Base-by-base conservation (phyloP, 179 eudicot genomes). In the Beta corolliflora region DNA sequence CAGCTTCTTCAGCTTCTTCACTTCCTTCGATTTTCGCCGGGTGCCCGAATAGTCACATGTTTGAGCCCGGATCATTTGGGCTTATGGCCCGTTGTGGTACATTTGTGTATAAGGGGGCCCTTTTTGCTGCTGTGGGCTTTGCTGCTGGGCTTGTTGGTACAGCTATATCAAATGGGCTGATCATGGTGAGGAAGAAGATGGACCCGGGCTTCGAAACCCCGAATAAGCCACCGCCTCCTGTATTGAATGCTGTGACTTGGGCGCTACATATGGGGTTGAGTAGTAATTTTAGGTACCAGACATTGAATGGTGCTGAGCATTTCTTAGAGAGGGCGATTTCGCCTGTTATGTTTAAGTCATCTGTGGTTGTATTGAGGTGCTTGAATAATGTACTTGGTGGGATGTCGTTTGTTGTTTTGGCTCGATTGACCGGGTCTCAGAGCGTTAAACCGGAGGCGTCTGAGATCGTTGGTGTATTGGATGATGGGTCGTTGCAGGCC, bases 241-340 rank as follows among this genome's bases (percentile, higher is more conserved):
- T 93, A 50, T 71, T 93, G 84, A 93, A 93, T 81, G 94, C 96
- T 0, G 50, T 71, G 0, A 93, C 97, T 0, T 93, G 97, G 97
- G 96, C 94, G 9, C 41, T 86, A 18, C 97, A 92, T 77, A 92
- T 92, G 97, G 97, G 96, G 0, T 14, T 92, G 55, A 93, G 97
- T 71, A 89, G 94, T 50, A 93, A 93, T 65, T 84, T 93, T 12
- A 88, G 96, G 80, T 92, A 93, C 74, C 96, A 92, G 77, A 89
- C 90, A 0, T 81, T 93, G 85, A 93, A 93, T 48, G 97, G 96
- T 79, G 65, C 88, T 10, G 96, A 93, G 89, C 92, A 68, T 69
- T 21, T 92, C 85, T 75, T 93, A 15, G 92, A 75, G 3, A 89
- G 85, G 66, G 80, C 84, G 41, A 31, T 87, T 7, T 76, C 91